Evolutionary conservation across 2,329 filamentous ascomycete species (phyloP), one percentile per base, ranked within the genome.

Genomic region (Hymenoscyphus scutula): DNA sequence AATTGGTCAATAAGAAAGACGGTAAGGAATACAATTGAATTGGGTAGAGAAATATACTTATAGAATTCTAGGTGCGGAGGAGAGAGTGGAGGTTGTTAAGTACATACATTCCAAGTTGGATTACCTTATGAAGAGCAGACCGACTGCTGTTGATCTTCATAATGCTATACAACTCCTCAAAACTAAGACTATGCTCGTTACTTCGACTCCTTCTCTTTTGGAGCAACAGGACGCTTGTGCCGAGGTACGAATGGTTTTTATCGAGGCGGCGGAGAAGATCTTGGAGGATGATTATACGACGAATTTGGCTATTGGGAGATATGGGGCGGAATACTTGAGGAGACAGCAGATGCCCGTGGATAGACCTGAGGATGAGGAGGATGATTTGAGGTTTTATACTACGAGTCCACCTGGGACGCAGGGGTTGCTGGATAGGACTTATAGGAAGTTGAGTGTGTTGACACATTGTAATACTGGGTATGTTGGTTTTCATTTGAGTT

Each of bases 391-490:
- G 38, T 74, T 71, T 54, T 75, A 67, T 58, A 75, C 73, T 37
- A 74, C 73, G 15, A 75, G 73, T 55, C 79, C 77, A 23, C 74
- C 72, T 23, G 70, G 69, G 55, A 74, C 73, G 2, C 73, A 74
- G 59, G 73, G 73, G 17, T 77, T 68, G 76, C 82, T 74, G 74
- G 81, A 48, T 56, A 77, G 66, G 75, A 82, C 67, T 71, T 81
- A 74, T 71, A 80, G 77, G 70, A 80, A 81, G 67, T 78, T 97
- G 56, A 91, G 91, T n/a, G 89, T 99, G 53, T 79, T 99, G 68
- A 99, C 95, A 11, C 96, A 99, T 77, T 99, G 95, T 82, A 99
- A 99, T 76, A 99, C 95, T 25, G 95, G 95, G 87, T 89, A 81
- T 62, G 78, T 67, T 11, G 25, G 11, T 27, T 29, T 30, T 60